These are phyloP conservation scores for Boletus vinaceobasis DNA, from an alignment of 768 basidiomycete species.

Conservation along the genomic window DNA sequence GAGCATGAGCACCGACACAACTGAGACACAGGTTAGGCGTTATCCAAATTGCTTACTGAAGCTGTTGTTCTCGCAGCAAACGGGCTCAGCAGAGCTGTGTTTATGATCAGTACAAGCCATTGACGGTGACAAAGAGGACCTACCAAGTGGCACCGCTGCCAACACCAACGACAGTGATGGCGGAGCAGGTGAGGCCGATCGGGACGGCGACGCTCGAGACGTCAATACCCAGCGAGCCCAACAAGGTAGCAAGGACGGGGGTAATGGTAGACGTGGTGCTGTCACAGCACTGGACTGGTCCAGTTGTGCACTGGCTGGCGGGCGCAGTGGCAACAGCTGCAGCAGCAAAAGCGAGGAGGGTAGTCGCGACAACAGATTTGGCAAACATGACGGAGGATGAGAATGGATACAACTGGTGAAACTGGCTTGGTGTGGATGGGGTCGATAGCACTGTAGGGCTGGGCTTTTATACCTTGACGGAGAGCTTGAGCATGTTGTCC, in stretches of 20 bases:
- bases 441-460: not conserved
- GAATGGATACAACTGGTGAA: not conserved
- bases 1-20: not conserved
- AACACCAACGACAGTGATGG: not conserved
- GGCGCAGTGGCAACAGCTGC: not conserved
- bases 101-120: not conserved
- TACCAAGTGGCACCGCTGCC: not conserved
- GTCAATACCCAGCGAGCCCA: not conserved
- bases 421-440: not conserved
- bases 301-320: not conserved
- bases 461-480: not conserved
- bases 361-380: not conserved
- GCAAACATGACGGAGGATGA: not conserved
- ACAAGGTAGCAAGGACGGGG: not conserved
- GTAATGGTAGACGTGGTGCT: not conserved
- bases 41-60: not conserved
- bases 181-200: not conserved
- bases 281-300: not conserved
- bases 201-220: not conserved
- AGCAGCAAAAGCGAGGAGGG: constrained; percentile 2
- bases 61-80: not conserved
- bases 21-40: not conserved
- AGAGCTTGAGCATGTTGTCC: not conserved
- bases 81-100: not conserved
- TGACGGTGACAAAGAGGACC: not conserved